Evolutionary conservation across 2,329 filamentous ascomycete genomes (phyloP).

Genomic region (Davidsoniella eucalypti): DNA sequence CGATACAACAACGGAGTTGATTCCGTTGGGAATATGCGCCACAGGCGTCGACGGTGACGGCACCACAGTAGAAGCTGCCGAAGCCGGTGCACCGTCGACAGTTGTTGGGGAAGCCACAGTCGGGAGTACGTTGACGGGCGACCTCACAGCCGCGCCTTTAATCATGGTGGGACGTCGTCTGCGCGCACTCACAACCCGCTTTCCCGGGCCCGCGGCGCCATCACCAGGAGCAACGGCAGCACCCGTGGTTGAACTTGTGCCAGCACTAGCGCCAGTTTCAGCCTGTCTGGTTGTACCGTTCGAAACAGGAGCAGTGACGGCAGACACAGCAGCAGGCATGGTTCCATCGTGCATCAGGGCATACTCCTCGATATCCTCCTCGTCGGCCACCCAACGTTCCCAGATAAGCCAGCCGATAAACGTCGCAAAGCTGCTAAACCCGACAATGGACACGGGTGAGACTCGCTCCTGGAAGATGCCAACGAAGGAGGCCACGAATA

Average conservation of each 20-base stretch:
- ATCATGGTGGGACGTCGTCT: slow-evolving; percentile 12
- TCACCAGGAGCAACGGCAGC: not conserved
- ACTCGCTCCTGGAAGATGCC: slow-evolving; percentile 76
- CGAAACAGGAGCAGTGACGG: not conserved
- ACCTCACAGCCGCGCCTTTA: slow-evolving; percentile 13
- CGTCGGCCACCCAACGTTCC: slow-evolving; percentile 75
- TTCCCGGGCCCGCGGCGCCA: not conserved
- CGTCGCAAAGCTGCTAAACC: slow-evolving; percentile 67
- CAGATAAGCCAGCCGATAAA: slow-evolving; percentile 79
- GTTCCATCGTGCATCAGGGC: slow-evolving; percentile 17
- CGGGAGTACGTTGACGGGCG: slow-evolving; percentile 12
- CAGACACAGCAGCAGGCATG: not conserved
- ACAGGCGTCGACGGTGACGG: slow-evolving; percentile 34
- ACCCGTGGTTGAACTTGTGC: slow-evolving; percentile 2
- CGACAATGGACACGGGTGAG: slow-evolving; percentile 78
- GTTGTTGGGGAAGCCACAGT: slow-evolving; percentile 23
- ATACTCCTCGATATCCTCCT: slow-evolving; percentile 35
- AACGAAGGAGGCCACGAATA: slow-evolving; percentile 88
- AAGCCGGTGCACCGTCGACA: slow-evolving; percentile 23
- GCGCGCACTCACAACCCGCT: slow-evolving; percentile 10
- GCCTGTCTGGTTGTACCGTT: not conserved
- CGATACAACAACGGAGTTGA: slow-evolving; percentile 15
- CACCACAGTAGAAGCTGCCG: not conserved
- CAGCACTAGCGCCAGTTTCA: not conserved
- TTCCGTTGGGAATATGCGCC: slow-evolving; percentile 17